phyloP scores from a whole-genome alignment of 306 rosid species.

The Cicer arietinum region DNA sequence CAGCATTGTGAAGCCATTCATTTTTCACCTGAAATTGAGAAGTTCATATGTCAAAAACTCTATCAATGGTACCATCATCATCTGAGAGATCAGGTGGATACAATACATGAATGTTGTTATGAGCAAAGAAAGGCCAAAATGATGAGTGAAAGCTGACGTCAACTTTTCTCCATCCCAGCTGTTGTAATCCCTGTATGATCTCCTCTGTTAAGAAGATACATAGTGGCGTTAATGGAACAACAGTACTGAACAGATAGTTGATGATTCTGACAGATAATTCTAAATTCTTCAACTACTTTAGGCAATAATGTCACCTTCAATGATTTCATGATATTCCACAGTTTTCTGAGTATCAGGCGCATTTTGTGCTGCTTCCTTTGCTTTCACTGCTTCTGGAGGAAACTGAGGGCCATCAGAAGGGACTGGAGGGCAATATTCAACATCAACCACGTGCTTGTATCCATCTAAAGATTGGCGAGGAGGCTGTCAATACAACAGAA shows the following conservation, averaged over 20 bases:
- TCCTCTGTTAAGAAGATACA: slow-evolving; percentile 68
- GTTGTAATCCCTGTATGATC: slow-evolving; percentile 83
- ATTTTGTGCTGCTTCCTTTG: slow-evolving; percentile 92
- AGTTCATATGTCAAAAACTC: slow-evolving; percentile 19
- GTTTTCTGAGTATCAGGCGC: slow-evolving; percentile 68
- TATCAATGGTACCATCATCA: slow-evolving; percentile 29
- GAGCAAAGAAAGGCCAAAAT: slow-evolving; percentile 91
- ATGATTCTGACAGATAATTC: neutral
- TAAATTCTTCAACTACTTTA: slow-evolving; percentile 29
- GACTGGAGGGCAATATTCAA: slow-evolving; percentile 75
- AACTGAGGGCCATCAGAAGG: slow-evolving; percentile 80
- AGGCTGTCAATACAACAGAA: slow-evolving; percentile 60
- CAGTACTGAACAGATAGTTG: neutral
- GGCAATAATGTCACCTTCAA: slow-evolving; percentile 69
- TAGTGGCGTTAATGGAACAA: slow-evolving; percentile 30
- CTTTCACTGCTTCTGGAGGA: slow-evolving; percentile 81
- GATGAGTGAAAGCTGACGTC: slow-evolving; percentile 96
- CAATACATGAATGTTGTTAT: slow-evolving; percentile 93
- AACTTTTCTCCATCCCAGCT: slow-evolving; percentile 88
- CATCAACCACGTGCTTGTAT: slow-evolving; percentile 89
- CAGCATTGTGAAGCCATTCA: slow-evolving; percentile 93
- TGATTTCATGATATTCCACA: slow-evolving; percentile 84
- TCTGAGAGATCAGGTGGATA: slow-evolving; percentile 5
- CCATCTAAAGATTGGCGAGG: slow-evolving; percentile 86
- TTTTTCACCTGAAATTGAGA: slow-evolving; percentile 79